Base-by-base conservation (phyloP, 108 stramenopile species). In the Skeletonema grethae region DNA sequence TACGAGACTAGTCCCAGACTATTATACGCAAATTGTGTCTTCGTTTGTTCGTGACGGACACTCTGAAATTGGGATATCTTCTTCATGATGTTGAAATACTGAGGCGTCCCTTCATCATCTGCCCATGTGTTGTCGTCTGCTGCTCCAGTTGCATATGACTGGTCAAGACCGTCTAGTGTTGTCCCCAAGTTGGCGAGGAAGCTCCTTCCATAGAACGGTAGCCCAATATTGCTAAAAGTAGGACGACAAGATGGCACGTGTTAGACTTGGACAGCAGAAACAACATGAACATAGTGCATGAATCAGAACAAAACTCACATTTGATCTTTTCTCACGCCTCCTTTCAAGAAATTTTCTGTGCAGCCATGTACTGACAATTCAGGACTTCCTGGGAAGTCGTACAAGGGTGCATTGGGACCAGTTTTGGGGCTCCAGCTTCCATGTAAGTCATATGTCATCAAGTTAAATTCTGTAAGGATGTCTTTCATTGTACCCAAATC, bases 391-490 rank as follows among this genome's bases (percentile, higher is more conserved):
- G 50, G 22, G 43, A 34, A 57, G 41, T 78, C 72, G 25, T 63
- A 70, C 25, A 80, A 41, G 10, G 79, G 75, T 16, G 75, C 69
- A 39, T 80, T 80, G 0, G 58, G 29, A 15, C 76, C 80, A n/a
- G 81, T 82, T 24, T 48, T 50, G 7, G 60, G 53, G 25, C 39
- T 43, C 79, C 74, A 75, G 12, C 20, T 29, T 4, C 73, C 69
- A 36, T 63, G 38, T 4, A 78, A 18, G 50, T 57, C 78, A 29
- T 82, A 82, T 3, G 81, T 73, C 81, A 82, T 82, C 18, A 82
- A 50, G 35, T 77, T 77, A 10, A 82, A 61, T 38, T 82, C 82
- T 0, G 61, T 65, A 9, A 82, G 34, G 4, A 45, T 15, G 7
- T 63, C 56, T 12, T 10, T 22, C 4, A 82, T 53, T 7, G 7